phyloP scores from a whole-genome alignment of 176 grass and related monocot genomes.

The Rhynchospora pubera region DNA sequence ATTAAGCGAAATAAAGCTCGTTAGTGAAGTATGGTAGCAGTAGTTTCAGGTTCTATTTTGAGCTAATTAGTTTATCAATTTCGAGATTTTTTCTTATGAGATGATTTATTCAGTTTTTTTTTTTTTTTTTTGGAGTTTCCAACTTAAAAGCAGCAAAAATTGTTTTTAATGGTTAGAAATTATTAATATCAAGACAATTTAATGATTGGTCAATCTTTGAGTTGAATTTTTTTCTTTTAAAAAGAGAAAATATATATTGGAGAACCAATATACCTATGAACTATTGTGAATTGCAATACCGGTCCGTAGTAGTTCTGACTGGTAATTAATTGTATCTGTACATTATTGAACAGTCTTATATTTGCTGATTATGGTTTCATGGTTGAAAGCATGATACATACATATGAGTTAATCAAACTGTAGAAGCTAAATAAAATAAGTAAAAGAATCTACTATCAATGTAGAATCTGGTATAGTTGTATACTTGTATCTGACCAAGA shows the following conservation, averaged over 20 bases:
- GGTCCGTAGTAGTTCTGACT: not conserved
- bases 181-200: not conserved
- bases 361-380: not conserved
- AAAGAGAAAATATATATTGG: too few relatives aligned
- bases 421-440: not conserved
- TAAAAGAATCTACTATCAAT: not conserved
- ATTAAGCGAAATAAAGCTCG: not conserved
- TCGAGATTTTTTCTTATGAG: not conserved
- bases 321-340: not conserved
- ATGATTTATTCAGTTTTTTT: not conserved
- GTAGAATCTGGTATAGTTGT: not conserved
- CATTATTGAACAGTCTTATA: not conserved
- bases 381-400: not conserved
- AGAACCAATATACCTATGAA: not conserved
- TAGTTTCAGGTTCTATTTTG: not conserved
- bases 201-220: not conserved
- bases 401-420: not conserved
- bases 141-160: not conserved
- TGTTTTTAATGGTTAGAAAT: slow-evolving; percentile 5
- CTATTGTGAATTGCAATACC: not conserved
- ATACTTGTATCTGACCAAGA: not conserved
- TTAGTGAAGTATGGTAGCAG: not conserved
- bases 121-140: not conserved
- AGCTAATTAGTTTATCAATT: not conserved
- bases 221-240: too few relatives aligned